A percentile compares a stretch with the other conserved stretches of the same genome.
Evolutionary conservation across 306 rosid genomes (phyloP).

Genomic region (Prosopis cineraria): DNA sequence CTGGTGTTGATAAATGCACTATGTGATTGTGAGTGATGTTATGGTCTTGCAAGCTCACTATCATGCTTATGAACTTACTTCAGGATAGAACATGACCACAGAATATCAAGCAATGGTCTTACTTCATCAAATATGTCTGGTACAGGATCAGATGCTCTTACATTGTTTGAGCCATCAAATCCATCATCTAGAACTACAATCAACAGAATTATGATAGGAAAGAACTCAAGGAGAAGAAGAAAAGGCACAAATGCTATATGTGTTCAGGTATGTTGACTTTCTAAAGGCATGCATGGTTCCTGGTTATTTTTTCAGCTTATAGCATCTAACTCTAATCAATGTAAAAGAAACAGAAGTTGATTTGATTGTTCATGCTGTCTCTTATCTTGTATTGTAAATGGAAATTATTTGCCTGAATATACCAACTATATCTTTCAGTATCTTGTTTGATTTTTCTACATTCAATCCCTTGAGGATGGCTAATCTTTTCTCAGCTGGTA

Average conservation of each 20-base stretch:
- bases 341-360: not conserved
- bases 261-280: not conserved
- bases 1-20: not conserved
- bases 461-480: not conserved
- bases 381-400: slow-evolving; percentile 24
- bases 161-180: slow-evolving; percentile 9
- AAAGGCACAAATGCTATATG: not conserved
- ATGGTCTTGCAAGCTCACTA: not conserved
- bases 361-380: not conserved
- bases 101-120: not conserved
- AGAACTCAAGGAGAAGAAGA: slow-evolving; percentile 40
- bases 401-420: not conserved
- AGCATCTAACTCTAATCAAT: not conserved
- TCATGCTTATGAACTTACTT: not conserved
- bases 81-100: slow-evolving; percentile 29
- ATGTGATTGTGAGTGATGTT: not conserved
- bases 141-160: slow-evolving; percentile 13
- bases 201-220: not conserved
- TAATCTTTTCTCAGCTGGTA: not conserved
- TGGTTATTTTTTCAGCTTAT: not conserved
- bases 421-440: not conserved
- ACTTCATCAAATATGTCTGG: not conserved
- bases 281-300: not conserved
- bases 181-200: not conserved
- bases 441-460: slow-evolving; percentile 16